phyloP scores from a whole-genome alignment of 1,284 basidiomycete species.

The Leccinum subrobustum region DNA sequence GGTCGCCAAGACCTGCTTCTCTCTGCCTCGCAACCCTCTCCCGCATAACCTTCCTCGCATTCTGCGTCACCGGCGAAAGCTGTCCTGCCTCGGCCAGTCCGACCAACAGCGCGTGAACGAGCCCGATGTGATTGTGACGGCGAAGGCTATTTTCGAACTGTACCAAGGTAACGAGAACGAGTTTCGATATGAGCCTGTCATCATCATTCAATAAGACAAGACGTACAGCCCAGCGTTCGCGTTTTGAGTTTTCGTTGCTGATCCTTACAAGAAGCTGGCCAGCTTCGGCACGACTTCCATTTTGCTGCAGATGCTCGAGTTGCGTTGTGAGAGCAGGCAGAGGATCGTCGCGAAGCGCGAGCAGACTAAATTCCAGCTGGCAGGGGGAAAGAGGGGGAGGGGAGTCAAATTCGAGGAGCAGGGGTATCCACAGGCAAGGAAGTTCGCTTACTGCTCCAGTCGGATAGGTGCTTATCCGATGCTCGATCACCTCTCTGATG shows the following conservation, averaged over 20 bases:
- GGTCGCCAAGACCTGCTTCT: slow-evolving; percentile 26
- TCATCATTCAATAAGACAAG: background rate
- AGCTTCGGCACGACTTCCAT: slow-evolving; percentile 46
- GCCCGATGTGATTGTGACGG: slow-evolving; percentile 79
- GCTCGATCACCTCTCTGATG: slow-evolving; percentile 76
- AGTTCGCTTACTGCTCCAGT: slow-evolving; percentile 65
- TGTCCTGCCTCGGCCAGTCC: slow-evolving; percentile 67
- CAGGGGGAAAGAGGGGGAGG: background rate
- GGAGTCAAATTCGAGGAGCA: slow-evolving; percentile 8
- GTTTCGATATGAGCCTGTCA: background rate
- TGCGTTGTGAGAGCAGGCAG: slow-evolving; percentile 64
- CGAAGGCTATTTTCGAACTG: slow-evolving; percentile 83
- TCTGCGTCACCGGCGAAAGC: slow-evolving; percentile 47
- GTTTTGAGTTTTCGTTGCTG: slow-evolving; percentile 75
- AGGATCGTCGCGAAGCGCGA: slow-evolving; percentile 81
- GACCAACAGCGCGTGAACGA: slow-evolving; percentile 68
- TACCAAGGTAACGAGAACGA: background rate
- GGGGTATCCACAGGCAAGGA: slow-evolving; percentile 4
- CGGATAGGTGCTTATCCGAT: slow-evolving; percentile 85
- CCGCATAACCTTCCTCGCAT: slow-evolving; percentile 37
- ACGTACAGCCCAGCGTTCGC: slow-evolving; percentile 78
- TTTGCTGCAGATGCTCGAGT: slow-evolving; percentile 46
- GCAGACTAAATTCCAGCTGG: slow-evolving; percentile 88
- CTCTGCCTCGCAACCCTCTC: slow-evolving; percentile 31
- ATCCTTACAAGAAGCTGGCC: slow-evolving; percentile 61